Base-by-base conservation (phyloP, 1,139 yeast genomes). In the Protomyces inundatus region DNA sequence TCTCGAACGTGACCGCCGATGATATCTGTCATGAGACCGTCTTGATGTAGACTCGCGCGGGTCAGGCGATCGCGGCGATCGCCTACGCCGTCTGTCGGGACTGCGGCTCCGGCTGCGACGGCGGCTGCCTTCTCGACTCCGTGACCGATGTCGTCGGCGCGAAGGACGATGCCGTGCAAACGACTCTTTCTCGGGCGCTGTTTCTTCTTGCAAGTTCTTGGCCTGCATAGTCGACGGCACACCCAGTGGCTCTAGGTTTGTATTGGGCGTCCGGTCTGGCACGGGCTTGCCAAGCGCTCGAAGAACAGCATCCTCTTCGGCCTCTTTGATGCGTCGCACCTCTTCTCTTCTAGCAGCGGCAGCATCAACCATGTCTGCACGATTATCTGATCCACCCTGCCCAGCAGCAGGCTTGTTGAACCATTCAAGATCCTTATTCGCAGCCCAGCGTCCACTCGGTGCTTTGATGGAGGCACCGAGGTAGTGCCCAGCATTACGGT, bases 401-500 rank as follows among this genome's bases (percentile, higher is more conserved):
- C 1, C 23, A 23, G 23, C 23, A 40, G 63, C 63, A 6, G 67
- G 70, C 54, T 69, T 69, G 34, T 70, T 57, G 61, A 71, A 72
- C 74, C 74, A 72, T 10, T 68, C 66, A 36, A 67, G 64, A 56
- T 72, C 74, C 39, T 66, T 66, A 32, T 70, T 67, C 32, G 67
- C 61, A 40, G 68, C 70, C 68, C 73, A 68, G 6, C 73, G 64
- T 9, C 71, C 71, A 1, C 63, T 59, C 5, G 73, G 73, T 12
- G 74, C 74, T 71, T 71, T 72, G 37, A 72, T 57, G 14, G 73
- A 70, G 64, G 70, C 69, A 9, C 74, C 74, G 35, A 72, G 68
- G 58, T 72, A 72, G 58, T 71, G 69, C 40, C 66, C 70, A 12
- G 71, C 69, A 54, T 72, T 66, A 35, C 69, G 70, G 16, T 42